Base-by-base conservation (phyloP, 352 stramenopile genomes). In the Pythium monospermum region DNA sequence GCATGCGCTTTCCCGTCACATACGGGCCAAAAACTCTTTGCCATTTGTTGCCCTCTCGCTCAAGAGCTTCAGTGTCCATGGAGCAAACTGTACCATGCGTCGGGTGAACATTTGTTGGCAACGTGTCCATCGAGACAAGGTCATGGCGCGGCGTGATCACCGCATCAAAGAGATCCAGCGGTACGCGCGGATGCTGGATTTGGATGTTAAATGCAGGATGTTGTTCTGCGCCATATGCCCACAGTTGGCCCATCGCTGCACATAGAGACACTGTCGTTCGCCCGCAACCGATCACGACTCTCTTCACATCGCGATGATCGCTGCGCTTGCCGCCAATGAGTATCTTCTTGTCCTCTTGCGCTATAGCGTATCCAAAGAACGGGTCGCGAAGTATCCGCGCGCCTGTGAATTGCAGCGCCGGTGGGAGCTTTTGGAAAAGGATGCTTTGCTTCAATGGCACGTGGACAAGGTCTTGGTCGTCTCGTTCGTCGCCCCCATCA, bases 221-320 rank as follows among this genome's bases (percentile, higher is more conserved):
- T 2, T 58, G 47, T 12, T 44, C 27, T 26, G 50, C 26, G 35
- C 10, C 25, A 11, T 26, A 19, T 18, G 48, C 30, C 44, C 50
- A 52, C 8, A 39, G 35, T 54, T 42, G 64, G 51, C 81, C 82
- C 48, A 87, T 49, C 33, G 71, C 57, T 8, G 72, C 77, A 53
- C 77, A 82, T 12, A 91, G 57, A 35, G 80, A 54, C 19, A 89
- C 72, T 0, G 80, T 91, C 13, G 75, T 73, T 2, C 80, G 68
- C 15, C 80, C 80, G 46, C 75, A 89, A 8, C 80, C 80, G 28
- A 91, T 84, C 33, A 89, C 68, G 28, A 91, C 61, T 28, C 76
- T 41, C 27, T 49, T 33, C 3, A 12, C 28, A 3, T 28, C 27
- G 16, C 31, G 39, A 5, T 53, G 32, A 10, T 57, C 18, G 19